Base-by-base conservation (phyloP, 176 grass and related monocot species). In the Lolium multiflorum region DNA sequence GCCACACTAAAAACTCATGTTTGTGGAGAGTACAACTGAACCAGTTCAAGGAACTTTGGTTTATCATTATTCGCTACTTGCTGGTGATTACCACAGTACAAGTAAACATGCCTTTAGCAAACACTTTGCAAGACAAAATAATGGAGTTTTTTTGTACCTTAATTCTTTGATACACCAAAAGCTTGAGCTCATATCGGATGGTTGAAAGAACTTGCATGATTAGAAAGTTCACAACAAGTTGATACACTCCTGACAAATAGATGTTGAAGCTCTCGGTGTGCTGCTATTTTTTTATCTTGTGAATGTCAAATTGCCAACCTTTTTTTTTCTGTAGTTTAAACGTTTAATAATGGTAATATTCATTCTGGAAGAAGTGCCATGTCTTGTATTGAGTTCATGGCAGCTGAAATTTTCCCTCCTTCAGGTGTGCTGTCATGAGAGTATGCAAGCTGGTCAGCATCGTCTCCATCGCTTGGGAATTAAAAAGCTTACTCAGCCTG, bases 371-470 rank as follows among this genome's bases (percentile, higher is more conserved):
- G 39, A 81, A 55, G 64, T n/a, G 6, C 3, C 2, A 69, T 54
- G 26, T 37, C 49, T 81, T 86, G 64, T 82, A 63, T 70, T 54
- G 63, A 82, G 44, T 71, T 72, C 51, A 62, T 78, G 35, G 26
- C 21, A 61, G 75, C 58, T 68, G 47, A 81, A 87, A 21, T 1
- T 11, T 9, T 63, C 26, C 18, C 44, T 87, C 54, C 49, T 68
- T 83, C 85, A 98, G 96, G 96, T 98, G 9, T 98, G 93, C 75
- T 96, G 91, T 86, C 94, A 91, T 87, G 96, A 98, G 87, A 98
- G 93, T 85, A 96, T 96, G 96, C 93, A 92, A 90, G 93, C 96
- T 89, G 96, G 92, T 52, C 74, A 88, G 21, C 88, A 94, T 74
- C 93, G 92, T 92, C 93, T 98, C 28, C 88, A 87, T 63, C 92